phyloP scores from a whole-genome alignment of 1,139 yeast genomes.

The Taiozyma sp. region DNA sequence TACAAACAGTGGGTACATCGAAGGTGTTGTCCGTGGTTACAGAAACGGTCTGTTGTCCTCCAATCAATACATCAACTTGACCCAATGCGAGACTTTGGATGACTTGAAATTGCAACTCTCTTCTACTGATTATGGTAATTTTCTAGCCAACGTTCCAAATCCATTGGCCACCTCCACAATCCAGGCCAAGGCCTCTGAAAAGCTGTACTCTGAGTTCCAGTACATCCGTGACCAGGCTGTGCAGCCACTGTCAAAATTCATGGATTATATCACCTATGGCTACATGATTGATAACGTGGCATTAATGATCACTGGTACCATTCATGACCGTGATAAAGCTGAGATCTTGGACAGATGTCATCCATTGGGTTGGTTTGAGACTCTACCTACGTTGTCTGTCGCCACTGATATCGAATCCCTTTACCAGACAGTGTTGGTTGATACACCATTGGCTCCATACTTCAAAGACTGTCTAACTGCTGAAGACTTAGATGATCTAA shows the following conservation, averaged over 20 bases:
- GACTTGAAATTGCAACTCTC: slow-evolving; percentile 91
- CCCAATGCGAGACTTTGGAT: slow-evolving; percentile 93
- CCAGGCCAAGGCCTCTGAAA: slow-evolving; percentile 71
- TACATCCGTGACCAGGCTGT: slow-evolving; percentile 81
- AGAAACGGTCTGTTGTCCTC: slow-evolving; percentile 73
- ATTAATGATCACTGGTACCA: slow-evolving; percentile 92
- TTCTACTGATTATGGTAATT: slow-evolving; percentile 93
- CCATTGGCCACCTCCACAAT: slow-evolving; percentile 79
- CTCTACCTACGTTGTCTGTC: slow-evolving; percentile 89
- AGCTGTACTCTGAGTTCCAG: slow-evolving; percentile 77
- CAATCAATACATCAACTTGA: slow-evolving; percentile 81
- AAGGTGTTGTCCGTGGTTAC: slow-evolving; percentile 93
- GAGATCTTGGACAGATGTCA: slow-evolving; percentile 89
- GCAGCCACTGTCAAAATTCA: slow-evolving; percentile 70
- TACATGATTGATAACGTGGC: slow-evolving; percentile 99
- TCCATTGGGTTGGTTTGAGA: slow-evolving; percentile 98
- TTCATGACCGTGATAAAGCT: slow-evolving; percentile 86
- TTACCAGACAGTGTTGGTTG: slow-evolving; percentile 91
- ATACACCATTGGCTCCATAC: slow-evolving; percentile 96
- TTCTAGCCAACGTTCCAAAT: slow-evolving; percentile 74
- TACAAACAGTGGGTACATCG: slow-evolving; percentile 61
- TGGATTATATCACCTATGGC: slow-evolving; percentile 90
- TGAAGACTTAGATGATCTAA: slow-evolving; percentile 90
- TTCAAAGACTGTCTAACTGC: slow-evolving; percentile 90
- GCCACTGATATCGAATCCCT: slow-evolving; percentile 92